Evolutionary conservation across 148 eudicot genomes (phyloP).

Genomic region (Nyssa sinensis): DNA sequence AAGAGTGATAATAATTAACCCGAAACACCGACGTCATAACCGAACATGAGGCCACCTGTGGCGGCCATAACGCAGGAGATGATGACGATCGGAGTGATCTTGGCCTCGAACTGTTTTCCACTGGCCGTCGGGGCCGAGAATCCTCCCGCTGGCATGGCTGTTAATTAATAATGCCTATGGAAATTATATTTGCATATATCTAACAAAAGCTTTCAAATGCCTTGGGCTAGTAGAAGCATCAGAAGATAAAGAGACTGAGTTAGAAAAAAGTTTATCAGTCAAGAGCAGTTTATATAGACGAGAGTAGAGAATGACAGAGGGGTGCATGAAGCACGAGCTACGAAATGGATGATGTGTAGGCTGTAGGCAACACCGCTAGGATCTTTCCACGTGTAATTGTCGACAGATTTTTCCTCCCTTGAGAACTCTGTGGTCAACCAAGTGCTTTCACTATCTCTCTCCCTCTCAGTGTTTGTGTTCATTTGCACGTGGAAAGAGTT

Average conservation of each 20-base stretch:
- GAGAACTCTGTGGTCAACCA: constrained; percentile 12
- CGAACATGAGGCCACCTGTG: constrained; percentile 96
- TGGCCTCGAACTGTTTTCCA: constrained; percentile 79
- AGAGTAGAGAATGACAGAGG: background rate
- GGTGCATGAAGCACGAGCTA: background rate
- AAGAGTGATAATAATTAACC: constrained; percentile 37
- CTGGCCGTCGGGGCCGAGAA: constrained; percentile 40
- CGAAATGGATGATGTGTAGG: background rate
- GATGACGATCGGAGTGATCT: constrained; percentile 85
- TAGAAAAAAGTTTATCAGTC: background rate
- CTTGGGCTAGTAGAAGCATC: background rate
- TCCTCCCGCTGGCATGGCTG: constrained; percentile 77
- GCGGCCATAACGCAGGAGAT: constrained; percentile 94
- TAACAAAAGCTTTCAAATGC: no score
- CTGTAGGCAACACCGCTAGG: background rate
- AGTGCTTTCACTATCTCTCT: no score
- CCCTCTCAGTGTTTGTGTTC: no score
- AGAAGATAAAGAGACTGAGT: background rate
- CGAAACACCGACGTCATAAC: constrained; percentile 91
- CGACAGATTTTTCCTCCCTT: constrained; percentile 3
- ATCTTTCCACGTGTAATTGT: constrained; percentile 10
- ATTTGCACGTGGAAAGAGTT: no score
- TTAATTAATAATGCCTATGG: background rate
- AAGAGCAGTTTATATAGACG: constrained; percentile 9
- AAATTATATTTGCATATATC: no score